Base-by-base conservation (phyloP, 129 eudicot genomes). In the Centaurea solstitialis region DNA sequence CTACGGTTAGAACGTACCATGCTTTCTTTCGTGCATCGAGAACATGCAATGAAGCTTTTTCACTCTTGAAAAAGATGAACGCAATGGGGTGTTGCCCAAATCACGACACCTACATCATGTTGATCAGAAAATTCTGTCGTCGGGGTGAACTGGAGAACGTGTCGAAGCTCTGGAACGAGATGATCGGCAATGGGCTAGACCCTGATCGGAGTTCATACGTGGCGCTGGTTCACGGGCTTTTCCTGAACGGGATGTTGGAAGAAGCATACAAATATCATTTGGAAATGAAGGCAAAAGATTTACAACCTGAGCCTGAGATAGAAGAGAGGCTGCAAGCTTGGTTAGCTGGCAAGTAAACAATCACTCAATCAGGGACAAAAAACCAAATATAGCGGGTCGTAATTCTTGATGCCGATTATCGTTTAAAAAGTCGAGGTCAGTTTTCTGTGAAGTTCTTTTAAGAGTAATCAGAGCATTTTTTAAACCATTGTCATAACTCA, bases 61-160 rank as follows among this genome's bases (percentile, higher is more conserved):
- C 23, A 57, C 86, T 94, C 64, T 75, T 94, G 86, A 74, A 80
- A 22, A 86, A 87, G 83, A 92, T 94, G 97, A 85, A 79, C 41
- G 37, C 4, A 39, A 77, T 71, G 37, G 91, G 94, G 20, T 94
- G 97, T 83, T 65, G 43, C 70, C 94, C 92, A 26, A 87, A 40
- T 79, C 93, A 83, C 38, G 98, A 94, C 68, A 94, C 97, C 0
- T 94, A 86, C 43, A 81, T 80, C 3, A 87, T 94, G 97, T 73
- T 94, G 88, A 94, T 92, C 24, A 86, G 90, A 76, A 94, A 94
- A 83, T 92, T 94, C 53, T 92, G 97, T 71, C 86, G 96, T 8
- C 90, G 93, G 94, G 81, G 87, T 22, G 87, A 92, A 70, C 74
- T 90, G 35, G 91, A 87, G 72, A 77, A 84, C 40, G 97, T 90